These are phyloP conservation scores for Magnusiomyces ingens DNA, from an alignment of 1,139 yeast genomes.

Conservation along the genomic window DNA sequence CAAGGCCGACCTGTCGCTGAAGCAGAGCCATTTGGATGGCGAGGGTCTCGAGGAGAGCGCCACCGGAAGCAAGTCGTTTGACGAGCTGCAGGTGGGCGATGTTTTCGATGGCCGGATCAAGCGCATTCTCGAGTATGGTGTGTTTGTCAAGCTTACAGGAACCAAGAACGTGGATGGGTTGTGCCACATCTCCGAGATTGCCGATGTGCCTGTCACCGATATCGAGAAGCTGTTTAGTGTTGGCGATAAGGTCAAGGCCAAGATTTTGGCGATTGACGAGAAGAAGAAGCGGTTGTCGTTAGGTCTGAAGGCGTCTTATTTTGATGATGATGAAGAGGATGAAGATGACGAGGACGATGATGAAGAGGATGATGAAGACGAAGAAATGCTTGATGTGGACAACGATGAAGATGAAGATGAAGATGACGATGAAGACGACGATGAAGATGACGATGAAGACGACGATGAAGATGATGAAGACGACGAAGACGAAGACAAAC, in stretches of 20 bases:
- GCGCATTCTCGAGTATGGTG: constrained; percentile 82
- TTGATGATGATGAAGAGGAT: constrained; percentile 40
- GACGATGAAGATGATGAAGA: constrained; percentile 26
- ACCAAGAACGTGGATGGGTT: constrained; percentile 74
- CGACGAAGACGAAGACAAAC: constrained; percentile 19
- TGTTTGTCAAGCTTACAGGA: constrained; percentile 73
- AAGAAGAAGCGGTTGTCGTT: constrained; percentile 71
- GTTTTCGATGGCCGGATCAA: constrained; percentile 67
- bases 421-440: constrained; percentile 29
- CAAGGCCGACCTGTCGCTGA: constrained; percentile 68
- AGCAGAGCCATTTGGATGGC: constrained; percentile 74
- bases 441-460: constrained; percentile 28
- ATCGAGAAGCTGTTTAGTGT: constrained; percentile 59
- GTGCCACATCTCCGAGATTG: constrained; percentile 80
- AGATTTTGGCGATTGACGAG: constrained; percentile 55
- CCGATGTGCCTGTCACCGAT: constrained; percentile 58
- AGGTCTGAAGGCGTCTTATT: constrained; percentile 93
- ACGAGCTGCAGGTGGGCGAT: constrained; percentile 63
- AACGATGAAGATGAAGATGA: constrained; percentile 31
- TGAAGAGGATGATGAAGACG: constrained; percentile 31
- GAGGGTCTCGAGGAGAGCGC: constrained; percentile 28
- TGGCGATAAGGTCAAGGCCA: constrained; percentile 87
- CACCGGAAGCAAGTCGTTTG: constrained; percentile 38
- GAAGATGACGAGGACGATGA: constrained; percentile 35
- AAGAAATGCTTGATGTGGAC: constrained; percentile 30